phyloP scores from a whole-genome alignment of 2,329 filamentous ascomycete genomes.

The Paracoccidioides lutzii region DNA sequence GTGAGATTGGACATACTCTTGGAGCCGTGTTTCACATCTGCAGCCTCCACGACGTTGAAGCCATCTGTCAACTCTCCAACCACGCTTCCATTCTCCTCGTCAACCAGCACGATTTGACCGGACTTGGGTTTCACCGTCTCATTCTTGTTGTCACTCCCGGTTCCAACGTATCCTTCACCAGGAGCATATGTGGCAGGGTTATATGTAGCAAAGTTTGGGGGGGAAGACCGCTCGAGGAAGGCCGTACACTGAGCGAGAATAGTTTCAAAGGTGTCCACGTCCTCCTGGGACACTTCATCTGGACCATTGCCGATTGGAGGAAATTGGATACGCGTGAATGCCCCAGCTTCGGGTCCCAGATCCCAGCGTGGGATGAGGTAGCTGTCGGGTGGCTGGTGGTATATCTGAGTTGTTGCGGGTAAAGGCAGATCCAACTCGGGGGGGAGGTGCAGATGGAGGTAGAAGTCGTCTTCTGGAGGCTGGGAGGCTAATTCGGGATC shows the following conservation, averaged over 20 bases:
- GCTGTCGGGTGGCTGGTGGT: slow-evolving; percentile 82
- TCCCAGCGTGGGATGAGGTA: slow-evolving; percentile 96
- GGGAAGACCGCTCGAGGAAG: slow-evolving; percentile 72
- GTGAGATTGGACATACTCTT: slow-evolving; percentile 55
- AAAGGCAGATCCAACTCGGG: slow-evolving; percentile 88
- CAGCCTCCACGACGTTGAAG: slow-evolving; percentile 67
- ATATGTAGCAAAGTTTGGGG: slow-evolving; percentile 47
- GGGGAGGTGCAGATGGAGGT: slow-evolving; percentile 85
- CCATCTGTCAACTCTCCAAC: slow-evolving; percentile 81
- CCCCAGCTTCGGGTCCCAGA: slow-evolving; percentile 70
- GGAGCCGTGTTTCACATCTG: slow-evolving; percentile 65
- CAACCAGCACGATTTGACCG: slow-evolving; percentile 83
- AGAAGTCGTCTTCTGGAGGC: slow-evolving; percentile 73
- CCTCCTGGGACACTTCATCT: slow-evolving; percentile 62
- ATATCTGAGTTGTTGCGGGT: slow-evolving; percentile 92
- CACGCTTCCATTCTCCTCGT: slow-evolving; percentile 92
- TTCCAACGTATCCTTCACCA: slow-evolving; percentile 59
- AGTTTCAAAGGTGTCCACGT: slow-evolving; percentile 92
- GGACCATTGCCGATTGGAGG: slow-evolving; percentile 56
- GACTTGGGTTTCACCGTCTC: slow-evolving; percentile 27
- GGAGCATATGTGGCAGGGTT: slow-evolving; percentile 71
- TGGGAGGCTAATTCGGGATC: slow-evolving; percentile 44
- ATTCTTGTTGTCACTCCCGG: slow-evolving; percentile 12
- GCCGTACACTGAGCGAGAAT: slow-evolving; percentile 96
- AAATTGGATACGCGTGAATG: slow-evolving; percentile 89